Evolutionary conservation across 2,329 filamentous ascomycete species (phyloP).

Genomic region (Fusarium chlamydosporum): DNA sequence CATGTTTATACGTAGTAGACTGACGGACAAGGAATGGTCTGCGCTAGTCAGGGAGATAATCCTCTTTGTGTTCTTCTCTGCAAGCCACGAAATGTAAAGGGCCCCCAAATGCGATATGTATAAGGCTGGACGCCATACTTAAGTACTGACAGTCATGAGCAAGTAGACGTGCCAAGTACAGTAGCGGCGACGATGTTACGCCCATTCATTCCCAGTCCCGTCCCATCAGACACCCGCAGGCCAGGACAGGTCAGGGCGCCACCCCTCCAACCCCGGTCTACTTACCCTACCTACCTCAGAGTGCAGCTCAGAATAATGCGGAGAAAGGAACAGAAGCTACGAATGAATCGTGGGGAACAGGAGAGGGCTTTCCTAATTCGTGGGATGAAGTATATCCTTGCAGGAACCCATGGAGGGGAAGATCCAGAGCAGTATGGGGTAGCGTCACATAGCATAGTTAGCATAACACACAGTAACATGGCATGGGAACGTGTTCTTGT

Average conservation of each 20-base stretch:
- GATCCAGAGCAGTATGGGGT: slow-evolving; percentile 40
- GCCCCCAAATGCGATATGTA: slow-evolving; percentile 36
- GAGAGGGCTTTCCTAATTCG: slow-evolving; percentile 32
- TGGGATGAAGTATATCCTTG: slow-evolving; percentile 43
- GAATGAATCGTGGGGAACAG: slow-evolving; percentile 43
- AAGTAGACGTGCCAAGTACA: slow-evolving; percentile 36
- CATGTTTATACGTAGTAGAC: slow-evolving; percentile 33
- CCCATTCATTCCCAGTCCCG: slow-evolving; percentile 5
- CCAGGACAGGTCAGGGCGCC: slow-evolving; percentile 12
- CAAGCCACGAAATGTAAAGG: slow-evolving; percentile 36
- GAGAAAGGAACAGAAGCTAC: slow-evolving; percentile 32
- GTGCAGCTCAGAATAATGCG: slow-evolving; percentile 31
- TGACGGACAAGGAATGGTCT: slow-evolving; percentile 30
- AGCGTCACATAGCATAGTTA: slow-evolving; percentile 25
- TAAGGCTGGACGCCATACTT: slow-evolving; percentile 40
- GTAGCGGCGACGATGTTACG: slow-evolving; percentile 36
- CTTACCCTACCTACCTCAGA: background rate
- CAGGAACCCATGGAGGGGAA: slow-evolving; percentile 37
- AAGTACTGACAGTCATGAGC: slow-evolving; percentile 35
- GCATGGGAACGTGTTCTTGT: slow-evolving; percentile 21
- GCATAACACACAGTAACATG: background rate
- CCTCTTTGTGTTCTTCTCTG: slow-evolving; percentile 14
- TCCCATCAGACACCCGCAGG: background rate
- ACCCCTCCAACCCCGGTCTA: slow-evolving; percentile 18
- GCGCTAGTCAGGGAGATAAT: slow-evolving; percentile 33